A percentile compares a stretch with the other conserved stretches of the same genome.
These are phyloP conservation scores for Nemophila menziesii DNA, from an alignment of 257 asterid genomes.

Conservation along the genomic window DNA sequence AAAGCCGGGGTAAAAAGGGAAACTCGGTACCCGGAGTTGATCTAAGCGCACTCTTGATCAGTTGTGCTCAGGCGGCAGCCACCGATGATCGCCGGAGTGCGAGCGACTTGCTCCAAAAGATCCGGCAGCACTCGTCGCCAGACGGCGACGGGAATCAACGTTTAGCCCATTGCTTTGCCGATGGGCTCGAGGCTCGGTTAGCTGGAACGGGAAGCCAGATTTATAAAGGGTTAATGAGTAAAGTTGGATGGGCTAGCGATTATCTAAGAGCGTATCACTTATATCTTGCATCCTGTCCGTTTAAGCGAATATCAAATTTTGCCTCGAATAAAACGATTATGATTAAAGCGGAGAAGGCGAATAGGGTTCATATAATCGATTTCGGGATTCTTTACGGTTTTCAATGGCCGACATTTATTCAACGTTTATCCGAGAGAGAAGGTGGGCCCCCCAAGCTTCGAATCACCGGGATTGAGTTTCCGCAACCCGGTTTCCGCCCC, in stretches of 20 bases:
- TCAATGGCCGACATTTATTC: constrained; percentile 54
- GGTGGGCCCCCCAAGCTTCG: constrained; percentile 63
- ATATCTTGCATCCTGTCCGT: constrained; percentile 48
- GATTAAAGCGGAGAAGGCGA: constrained; percentile 16
- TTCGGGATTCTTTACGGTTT: constrained; percentile 63
- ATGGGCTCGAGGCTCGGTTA: constrained; percentile 54
- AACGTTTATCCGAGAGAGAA: constrained; percentile 29
- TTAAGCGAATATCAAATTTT: constrained; percentile 27
- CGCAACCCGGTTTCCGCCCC: constrained; percentile 64
- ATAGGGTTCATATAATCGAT: constrained; percentile 43
- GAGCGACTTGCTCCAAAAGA: constrained; percentile 31
- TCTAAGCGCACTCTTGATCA: constrained; percentile 42
- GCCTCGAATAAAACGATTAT: constrained; percentile 34
- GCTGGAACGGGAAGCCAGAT: constrained; percentile 55
- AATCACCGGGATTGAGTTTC: constrained; percentile 63
- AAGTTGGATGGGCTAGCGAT: constrained; percentile 32
- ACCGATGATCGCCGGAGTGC: constrained; percentile 37
- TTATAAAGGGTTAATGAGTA: constrained; percentile 26
- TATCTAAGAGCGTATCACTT: constrained; percentile 47
- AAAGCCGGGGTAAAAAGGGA: constrained; percentile 34
- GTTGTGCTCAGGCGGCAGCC: constrained; percentile 58
- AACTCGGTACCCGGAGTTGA: constrained; percentile 38
- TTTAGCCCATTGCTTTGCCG: constrained; percentile 45
- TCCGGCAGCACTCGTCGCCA: constrained; percentile 47
- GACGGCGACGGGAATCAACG: constrained; percentile 59